Evolutionary conservation across 2,329 filamentous ascomycete genomes (phyloP), one percentile per base, ranked within the genome.

Genomic region (Sporothrix brunneoviolacea): DNA sequence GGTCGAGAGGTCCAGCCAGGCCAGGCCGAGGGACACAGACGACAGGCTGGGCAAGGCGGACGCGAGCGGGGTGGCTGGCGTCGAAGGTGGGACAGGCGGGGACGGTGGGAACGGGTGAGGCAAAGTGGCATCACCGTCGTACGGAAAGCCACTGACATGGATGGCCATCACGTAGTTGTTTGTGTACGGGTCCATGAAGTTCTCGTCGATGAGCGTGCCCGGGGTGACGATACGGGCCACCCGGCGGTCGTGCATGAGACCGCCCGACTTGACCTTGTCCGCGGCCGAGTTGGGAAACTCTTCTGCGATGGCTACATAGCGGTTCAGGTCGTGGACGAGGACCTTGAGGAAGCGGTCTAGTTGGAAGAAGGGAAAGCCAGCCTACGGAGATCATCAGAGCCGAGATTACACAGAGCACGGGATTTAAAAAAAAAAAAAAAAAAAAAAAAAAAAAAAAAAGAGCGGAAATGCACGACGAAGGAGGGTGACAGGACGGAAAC

Each of bases 1-100:
- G 3, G 93, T 98, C 8, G 93, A 96, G 22, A 97, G 70, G 67
- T 98, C 93, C 41, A 97, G 73, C 93, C 93, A 98, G 36, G 93
- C 88, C 44, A 98, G 71, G 3, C 93, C 93, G 51, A 94, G 71
- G 51, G 36, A 60, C 53, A 51, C 59, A 48, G 40, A 50, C 42
- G 19, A 56, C 39, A 48, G 39, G 49, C 16, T 24, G 22, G 55
- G 52, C 15, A 57, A 51, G 9, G 48, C 43, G 39, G 47, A 43
- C 19, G 46, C 30, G n/a, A 41, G 12, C 16, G 36, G 18, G 16
- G 18, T 27, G 5, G 8, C 24, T 24, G 28, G 13, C 4, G 37
- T n/a, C 37, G 30, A 39, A n/a, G 12, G 49, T 10, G 13, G 18
- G 19, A 24, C 36, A 8, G 13, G 28, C 19, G 22, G 30, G 46